Base-by-base conservation (phyloP, 495 filamentous ascomycete species). In the Aspergillus baeticus region DNA sequence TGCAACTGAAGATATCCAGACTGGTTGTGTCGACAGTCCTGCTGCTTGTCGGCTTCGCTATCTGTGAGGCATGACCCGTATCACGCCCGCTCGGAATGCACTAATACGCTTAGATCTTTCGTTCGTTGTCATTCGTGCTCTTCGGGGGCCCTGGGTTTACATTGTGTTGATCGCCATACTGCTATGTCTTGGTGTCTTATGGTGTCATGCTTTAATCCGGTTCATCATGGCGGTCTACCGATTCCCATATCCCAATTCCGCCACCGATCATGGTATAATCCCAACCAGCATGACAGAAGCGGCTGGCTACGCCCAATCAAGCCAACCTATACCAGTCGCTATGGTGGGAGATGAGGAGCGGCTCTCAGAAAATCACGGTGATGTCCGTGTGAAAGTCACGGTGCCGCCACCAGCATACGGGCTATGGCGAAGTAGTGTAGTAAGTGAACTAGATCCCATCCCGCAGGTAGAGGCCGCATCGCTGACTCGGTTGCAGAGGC, bases 401-500 rank as follows among this genome's bases (percentile, higher is more conserved):
- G 56, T 59, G 11, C 86, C 89, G 14, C 91, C 91, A 31, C 91
- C 91, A 14, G 90, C 90, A n/a, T 96, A 96, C 70, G 91, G 91
- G 2, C 66, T 89, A 10, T 96, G 90, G 91, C 76, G 89, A 55
- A 81, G 84, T 68, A 90, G 86, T 67, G 88, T 94, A 73, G 88
- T 91, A 82, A 68, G 86, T 85, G 45, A 4, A 22, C 15, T n/a
- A n/a, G 11, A 34, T 26, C 5, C 47, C 29, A n/a, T n/a, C 49
- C 14, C 23, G 6, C 6, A 35, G 21, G 10, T 23, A 43, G 15
- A 21, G 18, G 4, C 4, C 4, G n/a, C 31, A 31, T 31, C 21
- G 8, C 31, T 49, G 18, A 49, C 36, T 17, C 10, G 36, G 14
- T 21, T 55, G 39, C 60, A 88, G 85, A 80, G 90, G 39, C 85